Evolutionary conservation across 129 eudicot species (phyloP), one percentile per base, ranked within the genome.

Genomic region (Escallonia rubra): DNA sequence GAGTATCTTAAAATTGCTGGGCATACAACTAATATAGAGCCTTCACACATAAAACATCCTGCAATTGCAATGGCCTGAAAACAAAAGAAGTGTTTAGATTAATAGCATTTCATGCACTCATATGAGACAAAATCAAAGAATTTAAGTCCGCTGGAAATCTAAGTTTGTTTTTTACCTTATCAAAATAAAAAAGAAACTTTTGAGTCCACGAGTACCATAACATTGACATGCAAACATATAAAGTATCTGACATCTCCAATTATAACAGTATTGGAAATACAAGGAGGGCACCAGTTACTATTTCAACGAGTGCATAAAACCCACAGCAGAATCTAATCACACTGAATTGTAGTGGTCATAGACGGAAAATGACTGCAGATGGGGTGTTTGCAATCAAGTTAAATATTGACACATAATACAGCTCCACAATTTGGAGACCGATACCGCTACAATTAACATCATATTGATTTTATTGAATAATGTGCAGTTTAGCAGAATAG

Each of bases 11-110:
- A 75, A 57, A 94, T 94, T 67, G 99, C 99, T 41, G 99, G 99
- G 80, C 99, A 94, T 61, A 94, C 95, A 58, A 94, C 83, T 38
- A 94, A 86, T 74, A 85, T 76, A 56, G 97, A 72, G 46, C 95
- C 99, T 77, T 89, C 90, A 72, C 80, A 64, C 81, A 83, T 78
- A 79, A 94, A 94, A 74, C 96, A 94, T 53, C 88, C 80, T 41
- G 99, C 99, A 75, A 94, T 79, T 64, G 97, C 88, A 75, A 94
- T 89, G 52, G 99, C 97, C 95, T 94, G 75, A 65, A 71, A 64
- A 49, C 50, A 70, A 76, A 69, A 11, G 15, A 64, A 78, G 46
- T 6, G 64, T n/a, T 23, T 13, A 64, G 51, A 55, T 71, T 43
- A 69, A 67, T 13, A 39, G 54, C 16, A 23, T 41, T 9, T 8